Percentiles rank a stretch among this genome's conserved stretches.
Evolutionary conservation across 768 basidiomycete species (phyloP).

Genomic region (Auriscalpium vulgare): DNA sequence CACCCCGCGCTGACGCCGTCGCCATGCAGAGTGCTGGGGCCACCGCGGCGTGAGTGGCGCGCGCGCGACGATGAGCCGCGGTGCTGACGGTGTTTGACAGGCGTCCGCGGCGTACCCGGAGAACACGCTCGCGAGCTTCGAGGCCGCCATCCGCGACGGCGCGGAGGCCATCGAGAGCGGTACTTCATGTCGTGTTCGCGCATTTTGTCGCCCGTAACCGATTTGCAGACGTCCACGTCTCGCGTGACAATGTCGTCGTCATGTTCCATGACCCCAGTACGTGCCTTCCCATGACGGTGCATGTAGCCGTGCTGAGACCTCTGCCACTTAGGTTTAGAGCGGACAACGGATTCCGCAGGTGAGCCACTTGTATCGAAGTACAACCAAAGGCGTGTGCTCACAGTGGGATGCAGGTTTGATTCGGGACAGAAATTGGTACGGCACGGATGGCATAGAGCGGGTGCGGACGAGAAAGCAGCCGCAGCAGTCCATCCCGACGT

Average conservation of each 20-base stretch:
- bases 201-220: conserved; percentile 35
- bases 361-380: conserved; percentile 5
- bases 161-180: conserved; percentile 97
- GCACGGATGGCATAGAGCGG: conserved; percentile 54
- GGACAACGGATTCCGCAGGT: conserved; percentile 81
- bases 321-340: conserved; percentile 43
- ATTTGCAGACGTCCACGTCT: conserved; percentile 88
- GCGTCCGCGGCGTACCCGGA: conserved; percentile 84
- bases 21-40: conserved; percentile 65
- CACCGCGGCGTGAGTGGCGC: conserved; percentile 50
- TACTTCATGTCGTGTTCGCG: conserved; percentile 38
- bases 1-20: neutral
- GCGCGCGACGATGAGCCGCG: conserved; percentile 1
- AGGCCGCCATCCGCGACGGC: conserved; percentile 90
- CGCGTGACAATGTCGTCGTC: conserved; percentile 76
- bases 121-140: conserved; percentile 93
- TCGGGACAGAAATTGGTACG: conserved; percentile 40
- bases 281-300: conserved; percentile 7
- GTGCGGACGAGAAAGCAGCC: conserved; percentile 76
- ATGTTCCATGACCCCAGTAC: conserved; percentile 94
- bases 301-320: neutral
- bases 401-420: conserved; percentile 42
- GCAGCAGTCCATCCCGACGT: conserved; percentile 85
- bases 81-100: conserved; percentile 29
- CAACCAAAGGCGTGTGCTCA: neutral